Evolutionary conservation across 2,329 filamentous ascomycete species (phyloP).

Genomic region (Blastomyces parvus): DNA sequence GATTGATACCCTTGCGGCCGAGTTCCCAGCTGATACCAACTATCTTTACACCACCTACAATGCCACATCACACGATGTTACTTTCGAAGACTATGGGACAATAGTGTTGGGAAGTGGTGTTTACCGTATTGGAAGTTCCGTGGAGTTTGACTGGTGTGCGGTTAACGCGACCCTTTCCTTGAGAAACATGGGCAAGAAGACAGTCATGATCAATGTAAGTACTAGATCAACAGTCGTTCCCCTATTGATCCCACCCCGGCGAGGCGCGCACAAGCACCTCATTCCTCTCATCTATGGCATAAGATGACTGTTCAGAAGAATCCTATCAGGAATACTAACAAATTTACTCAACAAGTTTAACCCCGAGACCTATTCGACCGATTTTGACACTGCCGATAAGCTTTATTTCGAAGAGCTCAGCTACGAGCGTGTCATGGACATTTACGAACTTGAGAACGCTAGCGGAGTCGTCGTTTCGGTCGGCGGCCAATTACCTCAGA

Average conservation of each 20-base stretch:
- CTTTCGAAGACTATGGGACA: conserved; percentile 83
- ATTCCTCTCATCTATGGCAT: not conserved
- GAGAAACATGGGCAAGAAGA: conserved; percentile 84
- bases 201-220: conserved; percentile 63
- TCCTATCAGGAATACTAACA: not conserved
- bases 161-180: conserved; percentile 81
- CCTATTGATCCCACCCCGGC: not conserved
- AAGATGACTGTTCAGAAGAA: not conserved
- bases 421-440: conserved; percentile 98
- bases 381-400: conserved; percentile 80
- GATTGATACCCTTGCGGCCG: conserved; percentile 93
- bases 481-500: conserved; percentile 91
- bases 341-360: conserved; percentile 45
- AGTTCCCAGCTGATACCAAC: conserved; percentile 92
- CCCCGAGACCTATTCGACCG: conserved; percentile 71
- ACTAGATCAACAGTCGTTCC: not conserved
- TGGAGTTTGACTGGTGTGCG: conserved; percentile 98
- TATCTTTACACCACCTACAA: conserved; percentile 98
- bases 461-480: conserved; percentile 89
- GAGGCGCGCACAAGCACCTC: not conserved
- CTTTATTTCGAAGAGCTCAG: conserved; percentile 96
- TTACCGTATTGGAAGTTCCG: conserved; percentile 93
- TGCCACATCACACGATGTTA: conserved; percentile 83
- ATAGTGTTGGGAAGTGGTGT: conserved; percentile 89
- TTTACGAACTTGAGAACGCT: conserved; percentile 83